These are phyloP conservation scores for Clavispora vitiphila DNA, from an alignment of 805 yeast genomes.

Conservation along the genomic window DNA sequence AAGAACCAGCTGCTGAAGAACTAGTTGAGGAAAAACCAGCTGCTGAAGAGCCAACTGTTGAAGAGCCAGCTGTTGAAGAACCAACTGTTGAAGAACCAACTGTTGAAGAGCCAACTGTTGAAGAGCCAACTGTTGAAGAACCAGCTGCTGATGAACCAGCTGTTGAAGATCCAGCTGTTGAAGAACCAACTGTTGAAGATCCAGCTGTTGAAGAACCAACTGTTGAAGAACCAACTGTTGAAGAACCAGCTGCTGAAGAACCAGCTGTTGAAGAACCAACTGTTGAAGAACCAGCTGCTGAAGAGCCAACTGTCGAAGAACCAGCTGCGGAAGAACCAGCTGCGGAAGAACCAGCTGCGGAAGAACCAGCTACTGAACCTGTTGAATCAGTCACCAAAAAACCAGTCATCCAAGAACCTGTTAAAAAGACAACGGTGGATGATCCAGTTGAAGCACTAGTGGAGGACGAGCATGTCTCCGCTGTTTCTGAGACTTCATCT, in stretches of 20 bases:
- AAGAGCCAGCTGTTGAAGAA: not conserved
- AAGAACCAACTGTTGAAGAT: not conserved
- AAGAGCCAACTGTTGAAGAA: not conserved
- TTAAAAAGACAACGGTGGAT: too few species aligned
- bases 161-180: not conserved
- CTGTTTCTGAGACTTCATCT: not conserved
- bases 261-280: not conserved
- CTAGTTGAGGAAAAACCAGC: not conserved
- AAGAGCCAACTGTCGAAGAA: too few species aligned
- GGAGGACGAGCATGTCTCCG: not conserved
- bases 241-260: not conserved
- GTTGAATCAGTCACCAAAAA: not conserved
- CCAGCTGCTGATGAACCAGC: not conserved
- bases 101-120: not conserved
- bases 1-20: constrained; percentile 4
- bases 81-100: not conserved
- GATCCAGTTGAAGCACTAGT: not conserved
- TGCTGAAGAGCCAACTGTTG: not conserved
- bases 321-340: not conserved
- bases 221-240: not conserved
- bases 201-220: too few species aligned
- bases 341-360: not conserved
- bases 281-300: too few species aligned
- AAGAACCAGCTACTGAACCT: too few species aligned
- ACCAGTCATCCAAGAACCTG: not conserved